phyloP scores from a whole-genome alignment of 768 basidiomycete genomes.

The Termitomyces sp. region DNA sequence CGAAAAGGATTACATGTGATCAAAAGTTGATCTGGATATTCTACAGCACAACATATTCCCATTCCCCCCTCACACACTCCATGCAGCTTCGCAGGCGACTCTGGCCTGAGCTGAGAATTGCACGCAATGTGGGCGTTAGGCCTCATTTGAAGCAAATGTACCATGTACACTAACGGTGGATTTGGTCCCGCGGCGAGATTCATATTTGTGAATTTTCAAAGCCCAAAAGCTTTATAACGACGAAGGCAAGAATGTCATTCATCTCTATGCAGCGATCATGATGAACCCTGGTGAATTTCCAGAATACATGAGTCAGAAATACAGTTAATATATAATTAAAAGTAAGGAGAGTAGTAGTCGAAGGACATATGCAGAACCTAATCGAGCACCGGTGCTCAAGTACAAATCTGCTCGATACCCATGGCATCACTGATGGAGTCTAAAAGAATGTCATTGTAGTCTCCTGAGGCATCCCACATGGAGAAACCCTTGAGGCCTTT shows the following conservation, averaged over 20 bases:
- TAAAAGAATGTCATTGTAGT: slow-evolving; percentile 52
- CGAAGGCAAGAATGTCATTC: not conserved
- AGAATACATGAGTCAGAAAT: not conserved
- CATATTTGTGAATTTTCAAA: no score
- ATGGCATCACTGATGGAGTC: slow-evolving; percentile 44
- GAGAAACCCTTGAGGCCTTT: slow-evolving; percentile 54
- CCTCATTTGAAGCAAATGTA: no score
- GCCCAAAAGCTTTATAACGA: no score
- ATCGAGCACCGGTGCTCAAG: not conserved
- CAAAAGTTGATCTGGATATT: no score
- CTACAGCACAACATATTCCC: no score
- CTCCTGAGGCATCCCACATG: slow-evolving; percentile 64
- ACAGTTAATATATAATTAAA: not conserved
- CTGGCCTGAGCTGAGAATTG: no score
- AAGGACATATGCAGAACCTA: not conserved
- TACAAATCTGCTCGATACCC: slow-evolving; percentile 19
- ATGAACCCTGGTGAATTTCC: no score
- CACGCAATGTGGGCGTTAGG: no score
- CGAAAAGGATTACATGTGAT: not conserved
- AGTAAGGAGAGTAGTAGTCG: not conserved
- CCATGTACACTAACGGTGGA: no score
- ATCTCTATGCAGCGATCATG: not conserved
- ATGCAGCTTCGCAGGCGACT: no score
- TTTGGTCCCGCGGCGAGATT: no score
- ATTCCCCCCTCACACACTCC: no score